phyloP scores from a whole-genome alignment of 2,329 filamentous ascomycete genomes.

The Hymenotorrendiella dingleyae region DNA sequence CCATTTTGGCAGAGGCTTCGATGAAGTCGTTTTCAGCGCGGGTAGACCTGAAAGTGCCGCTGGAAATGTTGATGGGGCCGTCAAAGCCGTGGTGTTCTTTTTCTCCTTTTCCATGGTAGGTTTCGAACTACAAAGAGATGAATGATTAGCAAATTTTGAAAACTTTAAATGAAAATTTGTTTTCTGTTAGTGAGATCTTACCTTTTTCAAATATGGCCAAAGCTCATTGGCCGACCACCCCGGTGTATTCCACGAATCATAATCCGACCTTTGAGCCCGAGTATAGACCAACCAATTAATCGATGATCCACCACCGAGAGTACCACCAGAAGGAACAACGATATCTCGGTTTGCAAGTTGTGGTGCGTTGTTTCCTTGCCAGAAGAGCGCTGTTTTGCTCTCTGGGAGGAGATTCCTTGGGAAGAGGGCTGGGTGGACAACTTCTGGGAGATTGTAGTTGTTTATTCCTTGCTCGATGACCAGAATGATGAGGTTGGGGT shows the following conservation, averaged over 20 bases:
- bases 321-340: conserved; percentile 29
- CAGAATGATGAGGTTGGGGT: conserved; percentile 39
- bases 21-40: conserved; percentile 43
- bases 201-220: conserved; percentile 42
- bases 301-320: conserved; percentile 39
- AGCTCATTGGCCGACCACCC: conserved; percentile 47
- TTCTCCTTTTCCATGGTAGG: conserved; percentile 33
- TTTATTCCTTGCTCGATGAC: conserved; percentile 44
- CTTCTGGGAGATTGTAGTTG: conserved; percentile 38
- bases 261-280: conserved; percentile 38
- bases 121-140: conserved; percentile 43
- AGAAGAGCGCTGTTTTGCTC: conserved; percentile 40
- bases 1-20: conserved; percentile 38
- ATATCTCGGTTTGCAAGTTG: conserved; percentile 34
- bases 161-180: conserved; percentile 26
- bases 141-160: too few species aligned
- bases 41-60: conserved; percentile 37
- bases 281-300: conserved; percentile 33
- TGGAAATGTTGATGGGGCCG: conserved; percentile 49
- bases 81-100: conserved; percentile 40
- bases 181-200: neutral
- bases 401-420: conserved; percentile 37
- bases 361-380: conserved; percentile 36
- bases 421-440: conserved; percentile 36
- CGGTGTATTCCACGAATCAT: conserved; percentile 42